These are phyloP conservation scores for Penicillium sclerotigenum DNA, from an alignment of 2,329 filamentous ascomycete genomes.

Conservation along the genomic window DNA sequence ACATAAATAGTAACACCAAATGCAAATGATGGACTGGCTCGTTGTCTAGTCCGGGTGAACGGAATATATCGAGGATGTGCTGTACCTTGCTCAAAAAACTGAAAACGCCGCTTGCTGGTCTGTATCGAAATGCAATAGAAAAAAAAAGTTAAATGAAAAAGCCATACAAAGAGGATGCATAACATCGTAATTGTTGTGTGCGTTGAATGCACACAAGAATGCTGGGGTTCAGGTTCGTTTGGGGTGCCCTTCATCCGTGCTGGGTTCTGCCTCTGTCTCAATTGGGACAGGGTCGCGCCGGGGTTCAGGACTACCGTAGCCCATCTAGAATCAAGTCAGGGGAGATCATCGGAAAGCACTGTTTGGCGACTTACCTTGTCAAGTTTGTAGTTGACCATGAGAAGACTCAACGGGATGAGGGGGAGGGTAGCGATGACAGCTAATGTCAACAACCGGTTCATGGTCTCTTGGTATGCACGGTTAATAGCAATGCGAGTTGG, in stretches of 20 bases:
- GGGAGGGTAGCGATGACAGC: slow-evolving; percentile 56
- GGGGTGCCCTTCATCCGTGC: slow-evolving; percentile 18
- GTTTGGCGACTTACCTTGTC: slow-evolving; percentile 42
- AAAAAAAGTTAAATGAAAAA: not conserved
- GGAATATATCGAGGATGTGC: not conserved
- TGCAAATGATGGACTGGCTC: not conserved
- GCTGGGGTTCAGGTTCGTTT: slow-evolving; percentile 27
- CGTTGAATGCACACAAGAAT: not conserved
- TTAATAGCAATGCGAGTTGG: slow-evolving; percentile 60
- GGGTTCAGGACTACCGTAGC: slow-evolving; percentile 15
- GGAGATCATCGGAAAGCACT: not conserved
- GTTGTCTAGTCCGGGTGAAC: not conserved
- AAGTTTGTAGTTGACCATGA: slow-evolving; percentile 59
- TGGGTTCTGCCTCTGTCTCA: slow-evolving; percentile 16
- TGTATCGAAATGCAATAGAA: slow-evolving; percentile 8
- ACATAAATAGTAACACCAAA: not conserved
- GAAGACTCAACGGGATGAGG: slow-evolving; percentile 54
- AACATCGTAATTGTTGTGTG: slow-evolving; percentile 11
- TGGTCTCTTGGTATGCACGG: slow-evolving; percentile 62
- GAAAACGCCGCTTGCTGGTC: slow-evolving; percentile 12
- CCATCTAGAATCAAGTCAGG: slow-evolving; percentile 27
- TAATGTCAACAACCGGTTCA: slow-evolving; percentile 56
- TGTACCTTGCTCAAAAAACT: not conserved
- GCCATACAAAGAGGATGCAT: not conserved
- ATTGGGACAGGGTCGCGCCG: slow-evolving; percentile 10